A percentile compares a stretch with the other conserved stretches of the same genome.
Conservation (phyloP, 805 yeast species). For the Hanseniaspora taiwanica region DNA sequence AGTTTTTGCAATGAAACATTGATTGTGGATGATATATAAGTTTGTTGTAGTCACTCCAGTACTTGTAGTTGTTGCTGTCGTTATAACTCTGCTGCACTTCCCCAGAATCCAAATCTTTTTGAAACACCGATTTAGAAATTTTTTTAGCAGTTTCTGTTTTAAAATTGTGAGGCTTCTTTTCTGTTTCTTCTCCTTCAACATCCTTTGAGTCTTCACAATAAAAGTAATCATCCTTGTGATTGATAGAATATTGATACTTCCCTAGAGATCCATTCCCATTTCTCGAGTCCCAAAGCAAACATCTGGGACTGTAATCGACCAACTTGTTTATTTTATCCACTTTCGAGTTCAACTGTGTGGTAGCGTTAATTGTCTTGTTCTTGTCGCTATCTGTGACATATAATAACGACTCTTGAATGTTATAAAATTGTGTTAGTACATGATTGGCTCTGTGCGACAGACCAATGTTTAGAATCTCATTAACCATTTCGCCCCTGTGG, state of each 20-base stretch:
- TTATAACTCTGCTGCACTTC: slow-evolving; percentile 19
- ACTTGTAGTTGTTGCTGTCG: slow-evolving; percentile 30
- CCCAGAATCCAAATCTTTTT: slow-evolving; percentile 44
- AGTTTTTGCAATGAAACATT: slow-evolving; percentile 40
- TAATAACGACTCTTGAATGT: slow-evolving; percentile 64
- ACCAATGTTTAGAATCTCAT: slow-evolving; percentile 61
- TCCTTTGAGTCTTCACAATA: slow-evolving; percentile 6
- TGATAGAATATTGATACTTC: slow-evolving; percentile 34
- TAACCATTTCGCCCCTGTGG: neutral
- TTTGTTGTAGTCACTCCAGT: slow-evolving; percentile 74
- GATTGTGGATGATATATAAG: slow-evolving; percentile 53
- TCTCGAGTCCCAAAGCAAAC: slow-evolving; percentile 64
- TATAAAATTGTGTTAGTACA: slow-evolving; percentile 67
- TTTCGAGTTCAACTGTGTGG: slow-evolving; percentile 32
- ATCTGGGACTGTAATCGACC: slow-evolving; percentile 67
- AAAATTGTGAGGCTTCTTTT: too few relatives aligned
- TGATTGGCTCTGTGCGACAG: slow-evolving; percentile 65
- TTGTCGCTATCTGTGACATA: slow-evolving; percentile 16
- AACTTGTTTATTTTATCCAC: slow-evolving; percentile 27
- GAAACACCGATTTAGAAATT: slow-evolving; percentile 45
- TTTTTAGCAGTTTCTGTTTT: slow-evolving; percentile 27
- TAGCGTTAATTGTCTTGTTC: slow-evolving; percentile 26
- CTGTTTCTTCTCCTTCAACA: slow-evolving; percentile 6
- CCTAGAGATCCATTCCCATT: slow-evolving; percentile 67
- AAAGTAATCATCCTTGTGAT: slow-evolving; percentile 14